Evolutionary conservation across 2,329 filamentous ascomycete species (phyloP).

Genomic region (Trichoderma sp.): DNA sequence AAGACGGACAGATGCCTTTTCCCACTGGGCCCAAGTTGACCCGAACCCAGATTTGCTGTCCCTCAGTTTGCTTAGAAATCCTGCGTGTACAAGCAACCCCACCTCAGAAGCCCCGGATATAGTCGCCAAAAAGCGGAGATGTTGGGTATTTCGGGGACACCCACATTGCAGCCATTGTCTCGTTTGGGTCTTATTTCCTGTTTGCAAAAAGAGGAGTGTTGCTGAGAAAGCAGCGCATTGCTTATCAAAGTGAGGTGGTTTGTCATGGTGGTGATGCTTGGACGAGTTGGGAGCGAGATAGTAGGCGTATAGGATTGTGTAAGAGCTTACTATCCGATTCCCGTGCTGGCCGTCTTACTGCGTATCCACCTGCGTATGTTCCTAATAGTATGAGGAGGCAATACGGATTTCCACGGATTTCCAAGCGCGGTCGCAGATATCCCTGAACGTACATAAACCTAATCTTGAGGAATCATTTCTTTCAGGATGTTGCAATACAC

Average conservation of each 20-base stretch:
- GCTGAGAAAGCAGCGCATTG: background rate
- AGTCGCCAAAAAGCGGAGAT: background rate
- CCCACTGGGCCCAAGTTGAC: background rate
- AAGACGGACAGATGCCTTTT: background rate
- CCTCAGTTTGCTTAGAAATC: background rate
- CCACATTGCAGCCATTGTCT: background rate
- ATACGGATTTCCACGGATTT: background rate
- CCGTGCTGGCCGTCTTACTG: background rate
- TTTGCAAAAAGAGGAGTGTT: background rate
- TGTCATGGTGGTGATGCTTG: background rate
- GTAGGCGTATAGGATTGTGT: background rate
- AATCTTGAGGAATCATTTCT: background rate
- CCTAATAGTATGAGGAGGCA: background rate
- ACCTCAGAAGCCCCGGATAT: background rate
- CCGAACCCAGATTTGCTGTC: background rate
- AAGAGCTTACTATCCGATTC: background rate
- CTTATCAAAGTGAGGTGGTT: background rate
- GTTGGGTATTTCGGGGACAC: background rate
- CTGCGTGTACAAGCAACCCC: background rate
- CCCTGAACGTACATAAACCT: background rate
- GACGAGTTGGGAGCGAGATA: background rate
- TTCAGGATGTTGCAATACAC: background rate
- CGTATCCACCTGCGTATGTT: background rate
- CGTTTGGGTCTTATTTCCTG: background rate
- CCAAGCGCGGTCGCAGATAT: background rate